Conservation (phyloP, 2,329 filamentous ascomycete species). For the Sporothrix protearum region DNA sequence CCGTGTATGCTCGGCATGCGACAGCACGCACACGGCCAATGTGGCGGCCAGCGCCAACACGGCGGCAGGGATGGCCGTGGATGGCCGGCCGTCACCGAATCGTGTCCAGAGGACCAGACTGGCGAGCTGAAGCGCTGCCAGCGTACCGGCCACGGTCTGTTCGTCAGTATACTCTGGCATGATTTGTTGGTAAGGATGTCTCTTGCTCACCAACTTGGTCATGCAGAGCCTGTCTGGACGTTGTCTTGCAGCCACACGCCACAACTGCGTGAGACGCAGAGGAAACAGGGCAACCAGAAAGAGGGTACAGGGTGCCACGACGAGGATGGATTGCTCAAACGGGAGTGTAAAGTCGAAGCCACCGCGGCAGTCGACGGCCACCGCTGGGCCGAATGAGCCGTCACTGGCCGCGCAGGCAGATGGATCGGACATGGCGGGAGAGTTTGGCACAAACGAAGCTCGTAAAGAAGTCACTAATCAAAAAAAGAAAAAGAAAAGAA, state of each 20-base stretch:
- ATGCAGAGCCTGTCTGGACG: background rate
- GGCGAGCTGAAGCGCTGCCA: background rate
- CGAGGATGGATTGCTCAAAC: conserved; percentile 44
- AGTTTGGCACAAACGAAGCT: too few species aligned
- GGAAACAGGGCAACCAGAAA: background rate
- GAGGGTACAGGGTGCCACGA: conserved; percentile 36
- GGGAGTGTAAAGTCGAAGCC: conserved; percentile 35
- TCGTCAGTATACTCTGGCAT: too few species aligned
- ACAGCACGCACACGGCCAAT: background rate
- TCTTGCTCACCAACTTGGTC: background rate
- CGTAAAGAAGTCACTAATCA: too few species aligned
- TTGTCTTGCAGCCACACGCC: background rate
- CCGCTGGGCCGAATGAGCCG: background rate
- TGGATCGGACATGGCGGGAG: background rate
- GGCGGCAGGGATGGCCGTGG: background rate
- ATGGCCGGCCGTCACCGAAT: background rate
- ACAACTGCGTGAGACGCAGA: background rate
- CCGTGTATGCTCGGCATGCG: background rate
- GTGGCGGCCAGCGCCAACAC: background rate
- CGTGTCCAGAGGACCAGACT: background rate
- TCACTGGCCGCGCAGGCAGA: background rate
- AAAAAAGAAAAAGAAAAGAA: background rate
- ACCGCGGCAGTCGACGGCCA: background rate
- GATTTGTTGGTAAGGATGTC: too few species aligned
- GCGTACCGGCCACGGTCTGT: background rate